Evolutionary conservation across 495 filamentous ascomycete genomes (phyloP).

Genomic region (Podospora australis): DNA sequence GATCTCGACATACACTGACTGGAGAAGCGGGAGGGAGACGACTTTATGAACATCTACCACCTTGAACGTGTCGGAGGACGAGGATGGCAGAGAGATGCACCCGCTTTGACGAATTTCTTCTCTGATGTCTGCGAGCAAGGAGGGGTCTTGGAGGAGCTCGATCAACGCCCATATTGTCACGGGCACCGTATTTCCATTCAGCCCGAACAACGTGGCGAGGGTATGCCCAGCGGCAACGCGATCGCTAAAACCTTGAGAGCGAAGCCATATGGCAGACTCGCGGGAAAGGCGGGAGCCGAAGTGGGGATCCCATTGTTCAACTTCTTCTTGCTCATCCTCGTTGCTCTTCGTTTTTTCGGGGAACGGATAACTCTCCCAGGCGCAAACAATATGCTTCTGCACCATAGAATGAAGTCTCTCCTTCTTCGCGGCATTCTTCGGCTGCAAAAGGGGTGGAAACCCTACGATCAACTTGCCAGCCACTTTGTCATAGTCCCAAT

Average conservation of each 20-base stretch:
- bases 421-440: background rate
- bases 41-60: slow-evolving; percentile 27
- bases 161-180: too few relatives aligned
- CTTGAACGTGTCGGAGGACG: background rate
- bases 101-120: slow-evolving; percentile 15
- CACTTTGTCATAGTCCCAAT: too few relatives aligned
- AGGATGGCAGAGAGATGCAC: slow-evolving; percentile 5
- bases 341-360: too few relatives aligned
- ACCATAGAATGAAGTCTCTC: slow-evolving; percentile 15
- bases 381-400: too few relatives aligned
- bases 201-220: slow-evolving; percentile 5
- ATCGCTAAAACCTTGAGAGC: slow-evolving; percentile 9
- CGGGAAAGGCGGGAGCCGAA: slow-evolving; percentile 22
- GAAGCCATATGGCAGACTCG: slow-evolving; percentile 16
- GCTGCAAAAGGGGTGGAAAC: slow-evolving; percentile 2
- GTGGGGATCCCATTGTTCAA: slow-evolving; percentile 30
- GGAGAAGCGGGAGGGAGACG: slow-evolving; percentile 26
- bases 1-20: slow-evolving; percentile 34
- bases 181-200: too few relatives aligned
- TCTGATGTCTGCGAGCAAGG: slow-evolving; percentile 14
- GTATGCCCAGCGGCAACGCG: slow-evolving; percentile 3
- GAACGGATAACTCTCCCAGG: too few relatives aligned
- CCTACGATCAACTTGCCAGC: too few relatives aligned
- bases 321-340: slow-evolving; percentile 13
- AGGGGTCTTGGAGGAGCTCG: slow-evolving; percentile 20